Evolutionary conservation across 805 yeast species (phyloP), one percentile per base, ranked within the genome.

Genomic region (Candida coquimbonensis): DNA sequence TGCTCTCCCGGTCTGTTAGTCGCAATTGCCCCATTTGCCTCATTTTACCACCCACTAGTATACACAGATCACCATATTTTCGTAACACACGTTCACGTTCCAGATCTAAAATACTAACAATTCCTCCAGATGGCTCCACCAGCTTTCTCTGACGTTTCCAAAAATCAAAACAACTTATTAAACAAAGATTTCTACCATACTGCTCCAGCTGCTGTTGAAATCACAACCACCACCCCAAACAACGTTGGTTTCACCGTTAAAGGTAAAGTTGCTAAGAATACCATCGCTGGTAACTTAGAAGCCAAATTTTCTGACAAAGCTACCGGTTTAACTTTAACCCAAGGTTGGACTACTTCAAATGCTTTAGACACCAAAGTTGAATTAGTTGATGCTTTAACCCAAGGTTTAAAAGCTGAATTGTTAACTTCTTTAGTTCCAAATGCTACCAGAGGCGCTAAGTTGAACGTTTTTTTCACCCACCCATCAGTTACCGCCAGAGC

Each of bases 311-410:
- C 86, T 51, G 99, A 93, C 80, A 88, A 88, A 77, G 77, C 89
- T 52, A 75, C 93, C 52, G 97, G 97, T 54, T 75, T 93, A 63
- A 81, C 96, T 54, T 74, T 93, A 64, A 89, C 96, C 58, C 98
- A 93, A 77, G 96, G 96, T 65, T 90, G 98, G 96, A 83, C 90
- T 74, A 87, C 95, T 60, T 83, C 95, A 69, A 91, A 91, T 70
- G 78, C 84, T 54, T 75, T 93, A 65, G 84, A 80, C 76, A 87
- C 98, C 74, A 91, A 88, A 78, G 77, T 93, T 59, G 97, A 91
- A 75, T 78, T 93, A 62, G 77, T 83, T 49, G 95, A 90, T 69
- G 85, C 88, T 60, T 78, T 91, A 71, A 84, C 96, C 51, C 96
- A 95, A 60, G 97, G 98, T 60, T 79, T 93, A 62, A 91, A 89